Conservation (phyloP, 2,329 filamentous ascomycete species). For the Venturiaceae sp. region DNA sequence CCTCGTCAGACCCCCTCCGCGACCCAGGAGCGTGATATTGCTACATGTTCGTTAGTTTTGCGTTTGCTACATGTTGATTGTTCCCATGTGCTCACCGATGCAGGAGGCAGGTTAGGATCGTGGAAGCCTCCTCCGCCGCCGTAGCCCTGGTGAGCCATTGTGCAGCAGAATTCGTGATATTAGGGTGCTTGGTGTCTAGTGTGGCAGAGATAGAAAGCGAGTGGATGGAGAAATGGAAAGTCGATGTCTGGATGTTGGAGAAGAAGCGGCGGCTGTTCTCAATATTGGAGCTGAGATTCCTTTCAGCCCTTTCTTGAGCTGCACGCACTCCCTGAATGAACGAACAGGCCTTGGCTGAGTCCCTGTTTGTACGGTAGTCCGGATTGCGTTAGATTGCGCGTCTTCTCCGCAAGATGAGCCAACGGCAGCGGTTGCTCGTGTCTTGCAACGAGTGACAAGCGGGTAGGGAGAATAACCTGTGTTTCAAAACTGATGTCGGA, state of each 20-base stretch:
- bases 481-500: neutral
- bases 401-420: neutral
- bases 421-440: neutral
- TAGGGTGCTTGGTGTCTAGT: neutral
- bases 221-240: neutral
- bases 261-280: no score
- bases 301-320: neutral
- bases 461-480: neutral
- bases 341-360: neutral
- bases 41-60: constrained; percentile 9
- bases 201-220: neutral
- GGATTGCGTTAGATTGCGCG: neutral
- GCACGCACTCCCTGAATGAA: no score
- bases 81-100: constrained; percentile 15
- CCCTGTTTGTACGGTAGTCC: neutral
- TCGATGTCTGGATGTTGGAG: neutral
- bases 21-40: constrained; percentile 23
- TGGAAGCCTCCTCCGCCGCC: constrained; percentile 3
- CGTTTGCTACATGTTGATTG: neutral
- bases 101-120: constrained; percentile 13
- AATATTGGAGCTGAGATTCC: no score
- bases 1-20: constrained; percentile 24
- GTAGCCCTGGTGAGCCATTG: constrained; percentile 5
- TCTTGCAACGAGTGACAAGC: neutral
- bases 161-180: neutral